Base-by-base conservation (phyloP, 176 grass and related monocot species). In the Stipa capillata region DNA sequence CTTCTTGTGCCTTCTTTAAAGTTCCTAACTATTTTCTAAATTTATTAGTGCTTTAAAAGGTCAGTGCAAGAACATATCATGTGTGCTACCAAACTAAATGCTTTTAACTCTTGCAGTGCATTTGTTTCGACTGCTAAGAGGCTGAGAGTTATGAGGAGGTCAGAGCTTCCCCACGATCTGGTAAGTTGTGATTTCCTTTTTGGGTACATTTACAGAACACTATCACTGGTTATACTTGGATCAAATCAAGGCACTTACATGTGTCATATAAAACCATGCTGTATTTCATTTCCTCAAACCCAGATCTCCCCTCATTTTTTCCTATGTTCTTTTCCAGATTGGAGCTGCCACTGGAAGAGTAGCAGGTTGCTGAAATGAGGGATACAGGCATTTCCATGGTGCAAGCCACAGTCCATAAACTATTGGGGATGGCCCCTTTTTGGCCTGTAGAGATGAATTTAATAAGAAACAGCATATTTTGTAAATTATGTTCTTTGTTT, bases 131-230 rank as follows among this genome's bases (percentile, higher is more conserved):
- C 84, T 0, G 82, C 78, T 21, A 95, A 85, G 66, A 95, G 92
- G 39, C 79, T 99, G 55, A 91, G 96, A 78, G 96, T 99, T 13
- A 75, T 93, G 75, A 91, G 73, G 85, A 91, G 71, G 23, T 93
- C 92, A 18, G 90, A 91, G 77, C 60, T 99, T 87, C 72, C 71
- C 69, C 44, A 50, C 29, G 63, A 63, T 24, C 29, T 43, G 24
- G 88, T 99, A 78, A 72, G 78, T 80, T 29, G n/a, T 73, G 24
- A 1, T 37, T 24, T 78, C 57, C 8, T 2, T 7, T 7, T 34
- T 25, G 21, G 20, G 16, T 1, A 37, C 31, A 57, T 58, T 43
- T 20, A 27, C 24, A 56, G 2, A 63, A 81, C n/a, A 41, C 20
- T 40, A 56, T 63, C 32, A 8, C 47, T 13, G 5, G 14, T 37